These are phyloP conservation scores for Millerozyma acaciae DNA, from an alignment of 805 yeast genomes.

Conservation along the genomic window DNA sequence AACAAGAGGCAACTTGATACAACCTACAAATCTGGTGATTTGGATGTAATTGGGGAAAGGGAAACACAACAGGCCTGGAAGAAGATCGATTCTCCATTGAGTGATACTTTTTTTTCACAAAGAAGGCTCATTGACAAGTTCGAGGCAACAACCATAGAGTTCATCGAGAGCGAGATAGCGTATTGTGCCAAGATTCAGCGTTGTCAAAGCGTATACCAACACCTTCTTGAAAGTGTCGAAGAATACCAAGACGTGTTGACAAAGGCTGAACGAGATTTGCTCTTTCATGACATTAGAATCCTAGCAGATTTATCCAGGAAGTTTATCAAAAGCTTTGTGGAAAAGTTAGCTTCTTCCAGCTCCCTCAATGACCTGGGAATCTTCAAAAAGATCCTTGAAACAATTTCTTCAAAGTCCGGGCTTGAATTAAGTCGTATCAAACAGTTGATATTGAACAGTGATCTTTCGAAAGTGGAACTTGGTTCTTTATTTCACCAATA, in stretches of 20 bases:
- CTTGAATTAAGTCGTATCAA: conserved; percentile 2
- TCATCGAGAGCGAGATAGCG: conserved; percentile 30
- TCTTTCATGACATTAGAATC: conserved; percentile 44
- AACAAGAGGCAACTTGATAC: conserved; percentile 5
- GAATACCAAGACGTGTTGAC: conserved; percentile 27
- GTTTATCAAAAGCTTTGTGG: conserved; percentile 7
- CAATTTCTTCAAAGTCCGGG: not conserved
- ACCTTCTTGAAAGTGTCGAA: conserved; percentile 23
- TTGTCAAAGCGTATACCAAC: conserved; percentile 27
- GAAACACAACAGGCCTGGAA: too few relatives aligned
- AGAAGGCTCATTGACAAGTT: conserved; percentile 1
- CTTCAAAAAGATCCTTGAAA: conserved; percentile 3
- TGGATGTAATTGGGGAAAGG: too few relatives aligned
- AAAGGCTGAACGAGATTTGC: conserved; percentile 28
- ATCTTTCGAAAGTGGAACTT: conserved; percentile 7
- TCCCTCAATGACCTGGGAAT: conserved; percentile 3
- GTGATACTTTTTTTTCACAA: conserved; percentile 14
- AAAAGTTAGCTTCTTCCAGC: conserved; percentile 5
- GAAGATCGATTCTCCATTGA: conserved; percentile 35
- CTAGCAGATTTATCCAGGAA: conserved; percentile 27
- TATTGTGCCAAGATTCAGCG: conserved; percentile 26
- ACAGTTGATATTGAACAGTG: conserved; percentile 6
- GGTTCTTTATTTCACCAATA: conserved; percentile 10
- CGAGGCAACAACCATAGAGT: conserved; percentile 14
- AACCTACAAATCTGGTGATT: conserved; percentile 2